Conservation (phyloP, 1,139 yeast genomes). For the Kazachstania sp. region DNA sequence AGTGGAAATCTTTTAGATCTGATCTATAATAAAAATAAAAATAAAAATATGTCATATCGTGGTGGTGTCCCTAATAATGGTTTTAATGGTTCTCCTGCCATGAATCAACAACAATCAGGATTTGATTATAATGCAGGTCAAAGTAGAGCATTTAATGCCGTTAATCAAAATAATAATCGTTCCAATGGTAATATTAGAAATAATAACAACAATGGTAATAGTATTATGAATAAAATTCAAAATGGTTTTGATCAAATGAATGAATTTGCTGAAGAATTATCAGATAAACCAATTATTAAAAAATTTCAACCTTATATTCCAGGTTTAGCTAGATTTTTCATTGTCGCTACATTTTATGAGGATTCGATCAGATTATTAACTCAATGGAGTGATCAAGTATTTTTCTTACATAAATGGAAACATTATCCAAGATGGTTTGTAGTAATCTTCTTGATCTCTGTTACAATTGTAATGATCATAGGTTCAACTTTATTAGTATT, state of each 20-base stretch:
- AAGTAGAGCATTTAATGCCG: not conserved
- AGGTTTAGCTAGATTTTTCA: constrained; percentile 77
- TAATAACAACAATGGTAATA: not conserved
- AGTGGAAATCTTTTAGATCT: too few relatives aligned
- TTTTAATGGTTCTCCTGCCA: not conserved
- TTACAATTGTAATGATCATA: constrained; percentile 60
- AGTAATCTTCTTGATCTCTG: constrained; percentile 53
- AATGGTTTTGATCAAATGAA: not conserved
- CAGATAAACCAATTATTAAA: constrained; percentile 32
- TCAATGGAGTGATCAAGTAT: constrained; percentile 90
- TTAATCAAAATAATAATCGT: not conserved
- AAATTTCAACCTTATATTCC: constrained; percentile 66
- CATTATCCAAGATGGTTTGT: constrained; percentile 74
- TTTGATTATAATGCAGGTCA: not conserved
- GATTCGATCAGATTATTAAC: constrained; percentile 77
- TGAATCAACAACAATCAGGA: not conserved
- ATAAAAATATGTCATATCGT: constrained; percentile 2
- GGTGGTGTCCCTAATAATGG: not conserved
- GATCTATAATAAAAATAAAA: not conserved
- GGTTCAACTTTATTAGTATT: constrained; percentile 69
- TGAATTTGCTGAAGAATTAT: constrained; percentile 31
- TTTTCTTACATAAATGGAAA: constrained; percentile 72
- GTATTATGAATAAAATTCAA: not conserved
- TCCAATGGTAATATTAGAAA: not conserved
- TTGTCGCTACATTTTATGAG: constrained; percentile 90